These are phyloP conservation scores for Nitzschia putrida DNA, from an alignment of 108 stramenopile genomes.

Conservation along the genomic window DNA sequence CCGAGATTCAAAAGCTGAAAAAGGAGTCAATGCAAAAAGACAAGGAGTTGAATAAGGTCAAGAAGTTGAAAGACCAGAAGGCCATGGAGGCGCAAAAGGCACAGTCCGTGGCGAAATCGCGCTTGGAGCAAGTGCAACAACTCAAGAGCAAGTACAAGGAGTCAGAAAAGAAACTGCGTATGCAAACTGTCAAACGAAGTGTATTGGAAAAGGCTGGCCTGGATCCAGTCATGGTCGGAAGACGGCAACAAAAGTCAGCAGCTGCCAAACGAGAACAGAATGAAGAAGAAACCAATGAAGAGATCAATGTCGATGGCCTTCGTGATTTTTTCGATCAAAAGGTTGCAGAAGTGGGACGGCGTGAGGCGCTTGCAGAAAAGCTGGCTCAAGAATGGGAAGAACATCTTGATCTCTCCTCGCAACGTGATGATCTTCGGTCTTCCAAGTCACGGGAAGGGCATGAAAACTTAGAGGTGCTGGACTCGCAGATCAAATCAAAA, in stretches of 20 bases:
- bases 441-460: constrained; percentile 3
- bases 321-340: constrained; percentile 61
- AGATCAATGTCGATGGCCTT: constrained; percentile 30
- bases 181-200: constrained; percentile 60
- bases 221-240: constrained; percentile 60
- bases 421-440: constrained; percentile 33
- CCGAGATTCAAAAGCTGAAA: constrained; percentile 49
- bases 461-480: constrained; percentile 39
- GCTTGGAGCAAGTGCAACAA: constrained; percentile 41
- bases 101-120: constrained; percentile 56
- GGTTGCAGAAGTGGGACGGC: constrained; percentile 52
- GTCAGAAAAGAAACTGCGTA: constrained; percentile 61
- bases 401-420: constrained; percentile 49
- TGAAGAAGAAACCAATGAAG: not conserved
- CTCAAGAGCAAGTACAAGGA: constrained; percentile 68
- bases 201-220: constrained; percentile 68
- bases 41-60: constrained; percentile 42
- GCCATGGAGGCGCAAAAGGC: constrained; percentile 61
- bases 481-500: constrained; percentile 52
- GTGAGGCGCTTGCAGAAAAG: constrained; percentile 64
- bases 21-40: constrained; percentile 57
- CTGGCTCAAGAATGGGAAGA: constrained; percentile 74
- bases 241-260: constrained; percentile 25
- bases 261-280: not conserved
- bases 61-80: constrained; percentile 31